phyloP scores from a whole-genome alignment of 2,329 filamentous ascomycete species.

The Aspergillus tanneri region DNA sequence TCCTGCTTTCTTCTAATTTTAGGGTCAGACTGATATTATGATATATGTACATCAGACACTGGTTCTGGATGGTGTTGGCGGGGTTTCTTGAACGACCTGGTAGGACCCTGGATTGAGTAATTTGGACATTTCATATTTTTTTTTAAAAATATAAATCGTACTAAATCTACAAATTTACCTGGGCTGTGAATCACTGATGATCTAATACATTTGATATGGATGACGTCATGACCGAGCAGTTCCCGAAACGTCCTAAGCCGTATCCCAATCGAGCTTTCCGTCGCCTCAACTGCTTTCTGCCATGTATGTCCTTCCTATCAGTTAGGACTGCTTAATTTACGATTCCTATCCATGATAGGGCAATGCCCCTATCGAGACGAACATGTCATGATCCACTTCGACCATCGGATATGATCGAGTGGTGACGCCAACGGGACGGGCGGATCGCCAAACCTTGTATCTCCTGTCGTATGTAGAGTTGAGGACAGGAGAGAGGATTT shows the following conservation, averaged over 20 bases:
- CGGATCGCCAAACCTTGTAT: neutral
- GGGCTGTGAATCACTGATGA: neutral
- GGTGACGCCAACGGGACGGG: slow-evolving; percentile 12
- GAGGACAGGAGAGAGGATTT: neutral
- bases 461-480: too few relatives aligned
- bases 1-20: too few relatives aligned
- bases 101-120: neutral
- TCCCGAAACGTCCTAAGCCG: too few relatives aligned
- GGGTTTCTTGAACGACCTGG: neutral
- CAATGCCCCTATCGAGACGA: too few relatives aligned
- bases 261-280: too few relatives aligned
- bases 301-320: neutral
- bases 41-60: too few relatives aligned
- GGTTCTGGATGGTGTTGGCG: too few relatives aligned
- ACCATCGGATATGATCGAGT: slow-evolving; percentile 7
- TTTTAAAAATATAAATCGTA: neutral
- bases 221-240: slow-evolving; percentile 3
- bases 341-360: neutral
- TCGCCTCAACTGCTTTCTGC: neutral
- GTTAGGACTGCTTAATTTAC: neutral
- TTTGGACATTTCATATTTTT: neutral
- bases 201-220: slow-evolving; percentile 1
- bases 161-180: neutral
- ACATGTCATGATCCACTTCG: slow-evolving; percentile 5
- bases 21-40: too few relatives aligned